Evolutionary conservation across 495 filamentous ascomycete genomes (phyloP).

Genomic region (Penicillium egyptiacum): DNA sequence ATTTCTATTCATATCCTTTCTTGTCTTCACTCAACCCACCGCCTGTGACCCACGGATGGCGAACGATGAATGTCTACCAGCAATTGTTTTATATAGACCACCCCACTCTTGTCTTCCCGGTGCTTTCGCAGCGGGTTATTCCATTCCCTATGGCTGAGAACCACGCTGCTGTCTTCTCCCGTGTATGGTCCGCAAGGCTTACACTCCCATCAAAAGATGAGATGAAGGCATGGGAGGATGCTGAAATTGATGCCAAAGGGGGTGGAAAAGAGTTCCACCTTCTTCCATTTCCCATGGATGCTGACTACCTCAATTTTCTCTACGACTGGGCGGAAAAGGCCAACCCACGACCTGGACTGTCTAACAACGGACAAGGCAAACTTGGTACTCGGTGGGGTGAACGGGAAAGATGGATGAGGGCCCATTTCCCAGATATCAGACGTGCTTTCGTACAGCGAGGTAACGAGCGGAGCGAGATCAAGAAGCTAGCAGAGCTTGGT

Average conservation of each 20-base stretch:
- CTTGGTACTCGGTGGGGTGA: constrained; percentile 65
- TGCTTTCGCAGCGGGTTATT: constrained; percentile 73
- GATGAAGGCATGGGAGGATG: constrained; percentile 67
- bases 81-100: constrained; percentile 75
- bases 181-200: constrained; percentile 70
- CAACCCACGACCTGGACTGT: constrained; percentile 35
- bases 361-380: constrained; percentile 58
- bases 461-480: constrained; percentile 43
- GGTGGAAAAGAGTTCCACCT: constrained; percentile 59
- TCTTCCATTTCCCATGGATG: constrained; percentile 72
- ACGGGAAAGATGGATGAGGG: constrained; percentile 63
- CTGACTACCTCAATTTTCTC: constrained; percentile 72
- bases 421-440: constrained; percentile 54
- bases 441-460: constrained; percentile 52
- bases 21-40: constrained; percentile 58
- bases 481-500: constrained; percentile 57
- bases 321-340: constrained; percentile 60
- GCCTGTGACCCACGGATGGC: constrained; percentile 64
- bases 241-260: constrained; percentile 42
- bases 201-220: constrained; percentile 57
- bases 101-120: constrained; percentile 77
- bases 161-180: constrained; percentile 75
- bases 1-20: constrained; percentile 57
- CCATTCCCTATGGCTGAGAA: constrained; percentile 78
- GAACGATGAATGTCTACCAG: constrained; percentile 67